phyloP scores from a whole-genome alignment of 2,329 filamentous ascomycete species.

The Chlorencoelia australis region DNA sequence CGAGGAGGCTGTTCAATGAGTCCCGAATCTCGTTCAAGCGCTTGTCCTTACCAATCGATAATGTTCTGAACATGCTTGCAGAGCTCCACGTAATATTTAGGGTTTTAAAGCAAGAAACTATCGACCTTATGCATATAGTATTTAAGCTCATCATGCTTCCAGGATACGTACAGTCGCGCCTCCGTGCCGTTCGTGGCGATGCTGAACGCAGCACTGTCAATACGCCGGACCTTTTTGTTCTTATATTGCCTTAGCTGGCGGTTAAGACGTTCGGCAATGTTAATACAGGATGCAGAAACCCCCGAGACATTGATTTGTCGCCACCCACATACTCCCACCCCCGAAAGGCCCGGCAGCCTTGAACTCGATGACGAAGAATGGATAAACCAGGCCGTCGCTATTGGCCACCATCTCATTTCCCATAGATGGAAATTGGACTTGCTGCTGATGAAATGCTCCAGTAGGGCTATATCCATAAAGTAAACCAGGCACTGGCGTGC shows the following conservation, averaged over 20 bases:
- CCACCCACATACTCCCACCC: no score
- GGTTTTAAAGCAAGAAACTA: constrained; percentile 25
- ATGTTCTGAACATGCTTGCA: constrained; percentile 10
- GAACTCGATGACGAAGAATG: no score
- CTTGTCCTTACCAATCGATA: no score
- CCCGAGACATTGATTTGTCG: no score
- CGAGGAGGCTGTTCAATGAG: no score
- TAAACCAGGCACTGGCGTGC: no score
- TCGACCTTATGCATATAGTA: constrained; percentile 27
- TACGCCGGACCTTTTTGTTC: constrained; percentile 11
- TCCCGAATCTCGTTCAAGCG: no score
- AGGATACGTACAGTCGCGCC: no score
- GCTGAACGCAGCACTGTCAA: constrained; percentile 25
- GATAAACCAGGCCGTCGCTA: no score
- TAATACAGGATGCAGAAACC: constrained; percentile 27
- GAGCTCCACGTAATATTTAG: constrained; percentile 13
- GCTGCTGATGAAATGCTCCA: constrained; percentile 14
- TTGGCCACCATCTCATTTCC: constrained; percentile 14
- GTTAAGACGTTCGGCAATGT: constrained; percentile 22
- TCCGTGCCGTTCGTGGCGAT: constrained; percentile 31
- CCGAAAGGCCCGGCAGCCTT: no score
- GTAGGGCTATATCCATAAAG: no score
- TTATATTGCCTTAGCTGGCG: constrained; percentile 13
- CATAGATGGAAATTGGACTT: no score
- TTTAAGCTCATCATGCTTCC: constrained; percentile 26